phyloP scores from a whole-genome alignment of 2,329 filamentous ascomycete species.

The Phoma herbarum region DNA sequence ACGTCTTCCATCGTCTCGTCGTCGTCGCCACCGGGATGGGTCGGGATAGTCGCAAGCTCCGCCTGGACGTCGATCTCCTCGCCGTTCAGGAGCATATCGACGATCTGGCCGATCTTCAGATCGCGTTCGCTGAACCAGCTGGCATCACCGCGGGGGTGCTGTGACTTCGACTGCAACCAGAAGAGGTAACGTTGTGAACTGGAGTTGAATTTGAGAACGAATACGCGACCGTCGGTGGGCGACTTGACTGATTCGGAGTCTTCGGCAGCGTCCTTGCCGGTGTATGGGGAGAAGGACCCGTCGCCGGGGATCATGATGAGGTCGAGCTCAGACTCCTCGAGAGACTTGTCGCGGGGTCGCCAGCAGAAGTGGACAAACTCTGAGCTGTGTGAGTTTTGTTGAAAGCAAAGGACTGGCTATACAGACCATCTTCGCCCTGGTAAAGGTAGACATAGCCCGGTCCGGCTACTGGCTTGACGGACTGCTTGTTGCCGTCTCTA shows the following conservation, averaged over 20 bases:
- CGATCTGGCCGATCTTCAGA: conserved; percentile 85
- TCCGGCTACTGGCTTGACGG: conserved; percentile 75
- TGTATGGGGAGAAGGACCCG: conserved; percentile 84
- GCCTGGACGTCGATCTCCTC: conserved; percentile 82
- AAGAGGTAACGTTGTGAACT: conserved; percentile 92
- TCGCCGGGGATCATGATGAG: conserved; percentile 94
- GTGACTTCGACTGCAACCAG: conserved; percentile 93
- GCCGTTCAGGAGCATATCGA: conserved; percentile 84
- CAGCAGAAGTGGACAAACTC: conserved; percentile 97
- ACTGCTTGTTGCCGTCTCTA: conserved; percentile 51
- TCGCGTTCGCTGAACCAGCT: conserved; percentile 87
- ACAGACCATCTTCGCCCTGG: conserved; percentile 78
- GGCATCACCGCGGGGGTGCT: conserved; percentile 73
- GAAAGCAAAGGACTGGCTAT: background rate
- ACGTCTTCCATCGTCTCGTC: conserved; percentile 70
- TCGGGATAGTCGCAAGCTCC: conserved; percentile 69
- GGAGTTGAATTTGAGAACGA: conserved; percentile 90
- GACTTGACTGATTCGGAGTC: conserved; percentile 68
- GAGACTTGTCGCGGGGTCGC: conserved; percentile 77
- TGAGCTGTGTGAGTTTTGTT: conserved; percentile 49
- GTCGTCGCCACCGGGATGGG: conserved; percentile 65
- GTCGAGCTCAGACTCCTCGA: conserved; percentile 81
- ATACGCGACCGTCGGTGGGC: conserved; percentile 84
- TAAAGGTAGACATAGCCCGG: conserved; percentile 93
- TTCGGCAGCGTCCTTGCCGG: conserved; percentile 60